Evolutionary conservation across 1,284 basidiomycete genomes (phyloP).

Genomic region (Vanrija sp.): DNA sequence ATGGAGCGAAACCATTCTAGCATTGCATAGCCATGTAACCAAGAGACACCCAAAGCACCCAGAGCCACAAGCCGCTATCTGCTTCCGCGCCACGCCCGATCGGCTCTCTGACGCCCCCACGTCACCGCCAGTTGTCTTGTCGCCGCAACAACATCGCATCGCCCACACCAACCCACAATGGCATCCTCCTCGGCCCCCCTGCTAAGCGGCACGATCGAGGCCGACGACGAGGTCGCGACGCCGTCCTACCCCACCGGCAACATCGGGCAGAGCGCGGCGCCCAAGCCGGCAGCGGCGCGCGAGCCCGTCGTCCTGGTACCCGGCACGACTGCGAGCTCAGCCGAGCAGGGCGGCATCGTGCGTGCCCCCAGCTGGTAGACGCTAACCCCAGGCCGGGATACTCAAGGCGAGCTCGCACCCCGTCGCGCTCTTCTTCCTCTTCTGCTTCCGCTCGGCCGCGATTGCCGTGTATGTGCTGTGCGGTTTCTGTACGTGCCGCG

Average conservation of each 20-base stretch:
- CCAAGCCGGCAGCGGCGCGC: slow-evolving; percentile 4
- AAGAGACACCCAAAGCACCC: too few species aligned
- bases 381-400: slow-evolving; percentile 37
- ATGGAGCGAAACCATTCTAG: too few species aligned
- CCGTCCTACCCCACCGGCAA: slow-evolving; percentile 33
- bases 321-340: slow-evolving; percentile 31
- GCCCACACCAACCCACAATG: not conserved
- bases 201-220: slow-evolving; percentile 49
- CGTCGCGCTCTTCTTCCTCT: slow-evolving; percentile 73
- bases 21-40: too few species aligned
- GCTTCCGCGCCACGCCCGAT: too few species aligned
- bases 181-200: slow-evolving; percentile 40
- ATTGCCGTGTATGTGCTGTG: slow-evolving; percentile 83
- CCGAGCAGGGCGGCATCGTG: slow-evolving; percentile 46
- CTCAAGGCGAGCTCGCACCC: slow-evolving; percentile 72
- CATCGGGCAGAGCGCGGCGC: slow-evolving; percentile 30
- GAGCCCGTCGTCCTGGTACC: slow-evolving; percentile 43
- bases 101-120: not conserved
- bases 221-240: slow-evolving; percentile 40
- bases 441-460: slow-evolving; percentile 76
- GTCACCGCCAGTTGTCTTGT: not conserved
- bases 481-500: slow-evolving; percentile 54
- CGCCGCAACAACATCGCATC: not conserved
- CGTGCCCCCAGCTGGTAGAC: slow-evolving; percentile 10
- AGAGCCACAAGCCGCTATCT: too few species aligned